Evolutionary conservation across 129 eudicot species (phyloP), one percentile per base, ranked within the genome.

Genomic region (Tanacetum coccineum): DNA sequence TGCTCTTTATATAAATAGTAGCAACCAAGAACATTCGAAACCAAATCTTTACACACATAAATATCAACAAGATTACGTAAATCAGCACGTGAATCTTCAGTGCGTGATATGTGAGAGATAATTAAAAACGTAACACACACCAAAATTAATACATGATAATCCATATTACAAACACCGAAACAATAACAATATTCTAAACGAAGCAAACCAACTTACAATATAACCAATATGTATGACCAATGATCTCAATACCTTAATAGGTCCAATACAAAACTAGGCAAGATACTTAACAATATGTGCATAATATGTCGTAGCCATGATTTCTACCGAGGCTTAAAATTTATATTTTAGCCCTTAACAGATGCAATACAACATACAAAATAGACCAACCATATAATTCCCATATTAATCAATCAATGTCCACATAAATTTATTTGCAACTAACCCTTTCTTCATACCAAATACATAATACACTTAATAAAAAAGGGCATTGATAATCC

Each of bases 361-460:
- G 3, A 17, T 17, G 59, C 26, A 53, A 53, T 53, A 51, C 13
- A 8, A 52, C 25, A 18, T 12, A 18, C 22, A 9, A 53, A 53
- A 3, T 3, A 22, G 19, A 63, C 26, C 47, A 51, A 57, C 45
- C 9, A 62, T 19, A 54, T 53, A 25, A 28, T 68, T 56, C 26
- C 54, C 25, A 74, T 55, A 70, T 73, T 54, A n/a, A 22, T 22
- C 2, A 64, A 28, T 28, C 32, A 53, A 74, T 14, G 57, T 74
- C 56, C 64, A 53, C 45, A 68, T 17, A 32, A 69, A 74, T 74
- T 79, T 79, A 74, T 79, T 62, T 64, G 39, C 59, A 47, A 66
- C 82, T 44, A 62, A 70, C 55, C 52, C 48, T 39, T 64, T 19
- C 39, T 53, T 42, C 46, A 64, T 15, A 59, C 63, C n/a, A n/a